phyloP scores from a whole-genome alignment of 495 filamentous ascomycete species.

The Aspergillus taichungensis region DNA sequence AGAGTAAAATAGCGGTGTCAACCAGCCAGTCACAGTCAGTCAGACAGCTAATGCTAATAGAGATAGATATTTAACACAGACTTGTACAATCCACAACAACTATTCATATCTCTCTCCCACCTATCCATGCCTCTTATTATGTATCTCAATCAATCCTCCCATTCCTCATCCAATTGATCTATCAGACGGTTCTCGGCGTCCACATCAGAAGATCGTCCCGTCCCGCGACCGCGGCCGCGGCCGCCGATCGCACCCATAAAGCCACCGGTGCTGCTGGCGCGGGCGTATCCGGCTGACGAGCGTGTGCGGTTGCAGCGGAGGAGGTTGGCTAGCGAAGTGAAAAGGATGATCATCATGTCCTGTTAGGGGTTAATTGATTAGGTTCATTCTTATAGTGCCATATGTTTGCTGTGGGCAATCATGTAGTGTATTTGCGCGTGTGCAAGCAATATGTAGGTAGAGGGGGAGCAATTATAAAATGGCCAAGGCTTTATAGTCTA shows the following conservation, averaged over 20 bases:
- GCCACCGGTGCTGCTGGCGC: slow-evolving; percentile 26
- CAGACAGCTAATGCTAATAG: no score
- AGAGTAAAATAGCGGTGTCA: no score
- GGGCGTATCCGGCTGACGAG: slow-evolving; percentile 39
- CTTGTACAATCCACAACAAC: no score
- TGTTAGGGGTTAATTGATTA: slow-evolving; percentile 24
- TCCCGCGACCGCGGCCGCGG: slow-evolving; percentile 32
- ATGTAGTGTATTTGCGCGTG: not conserved
- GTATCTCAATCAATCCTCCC: slow-evolving; percentile 28
- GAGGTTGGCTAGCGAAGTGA: slow-evolving; percentile 64
- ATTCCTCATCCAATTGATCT: slow-evolving; percentile 94
- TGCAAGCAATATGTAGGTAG: slow-evolving; percentile 7
- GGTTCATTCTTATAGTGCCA: not conserved
- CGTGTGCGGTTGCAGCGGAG: slow-evolving; percentile 37
- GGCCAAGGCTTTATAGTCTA: not conserved
- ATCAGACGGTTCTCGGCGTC: slow-evolving; percentile 93
- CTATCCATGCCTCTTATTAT: no score
- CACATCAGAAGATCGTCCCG: slow-evolving; percentile 19
- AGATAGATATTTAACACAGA: no score
- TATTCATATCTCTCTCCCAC: no score
- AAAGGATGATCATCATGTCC: slow-evolving; percentile 75
- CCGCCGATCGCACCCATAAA: slow-evolving; percentile 31
- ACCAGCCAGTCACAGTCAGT: no score
- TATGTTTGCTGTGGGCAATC: no score
- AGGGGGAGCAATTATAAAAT: not conserved